Base-by-base conservation (phyloP, 2,329 filamentous ascomycete genomes). In the Neopestalotiopsis sp. region DNA sequence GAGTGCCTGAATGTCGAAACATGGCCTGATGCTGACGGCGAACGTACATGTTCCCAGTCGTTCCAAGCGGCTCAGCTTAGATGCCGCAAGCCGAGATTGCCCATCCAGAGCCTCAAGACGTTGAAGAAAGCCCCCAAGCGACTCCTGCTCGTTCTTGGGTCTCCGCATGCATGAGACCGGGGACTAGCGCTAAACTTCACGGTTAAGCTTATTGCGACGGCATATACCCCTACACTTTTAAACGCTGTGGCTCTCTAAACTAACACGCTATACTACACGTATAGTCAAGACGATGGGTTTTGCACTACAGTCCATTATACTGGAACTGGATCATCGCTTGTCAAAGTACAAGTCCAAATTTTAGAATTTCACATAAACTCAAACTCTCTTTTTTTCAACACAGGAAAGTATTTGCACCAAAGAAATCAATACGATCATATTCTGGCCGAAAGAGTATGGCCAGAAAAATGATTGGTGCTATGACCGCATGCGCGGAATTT, bases 401-500 rank as follows among this genome's bases (percentile, higher is more conserved):
- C 24, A 24, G 24, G 5, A 38, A 10, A 38, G 34, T 7, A 6
- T 38, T 10, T 1, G 10, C 10, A 38, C 34, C 1, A 38, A 38
- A 38, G 34, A 10, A 9, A 10, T 24, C 28, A n/a, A 32, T 4
- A 30, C 24, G 57, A 59, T 38, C 45, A 52, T 52, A 9, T 52
- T 52, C 24, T 28, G 24, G 24, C 24, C 24, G 24, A 28, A 28
- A 28, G n/a, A 24, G 45, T 10, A 52, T 24, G 17, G 1, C 6
- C 6, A n/a, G 4, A 52, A 52, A n/a, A 34, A 20, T 14, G 59
- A 62, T 62, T 34, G 45, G 59, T 52, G 73, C 73, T 74, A 71
- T 72, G 72, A 72, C 72, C 65, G 61, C 63, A 69, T 34, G 66
- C 66, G 68, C 70, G 71, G 70, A 61, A 66, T 70, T 77, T 76